These are phyloP conservation scores for Musa beccarii DNA, from an alignment of 176 grass and related monocot species.

Conservation along the genomic window DNA sequence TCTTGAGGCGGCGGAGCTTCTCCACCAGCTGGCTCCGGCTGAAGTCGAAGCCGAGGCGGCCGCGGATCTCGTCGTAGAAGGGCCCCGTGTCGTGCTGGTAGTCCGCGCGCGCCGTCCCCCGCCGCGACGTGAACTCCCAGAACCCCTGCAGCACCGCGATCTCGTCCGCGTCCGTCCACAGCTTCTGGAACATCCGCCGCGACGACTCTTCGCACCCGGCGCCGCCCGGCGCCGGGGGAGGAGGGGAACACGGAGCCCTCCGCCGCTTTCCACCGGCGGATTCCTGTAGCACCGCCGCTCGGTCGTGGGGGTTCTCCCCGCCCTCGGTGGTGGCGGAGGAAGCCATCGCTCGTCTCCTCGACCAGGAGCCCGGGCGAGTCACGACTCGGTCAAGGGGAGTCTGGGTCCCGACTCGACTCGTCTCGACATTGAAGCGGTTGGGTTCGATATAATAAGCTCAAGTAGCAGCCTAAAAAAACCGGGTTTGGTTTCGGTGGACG, in stretches of 20 bases:
- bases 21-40: slow-evolving; percentile 15
- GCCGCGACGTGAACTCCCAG: slow-evolving; percentile 19
- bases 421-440: background rate
- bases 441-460: slow-evolving; percentile 1
- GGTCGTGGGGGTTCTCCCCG: background rate
- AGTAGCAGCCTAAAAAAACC: background rate
- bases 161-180: slow-evolving; percentile 28
- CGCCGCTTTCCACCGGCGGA: background rate
- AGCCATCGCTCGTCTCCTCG: background rate
- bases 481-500: background rate
- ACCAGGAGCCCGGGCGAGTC: background rate
- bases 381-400: background rate
- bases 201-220: background rate
- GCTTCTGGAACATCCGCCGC: slow-evolving; percentile 13
- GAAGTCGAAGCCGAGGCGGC: slow-evolving; percentile 13
- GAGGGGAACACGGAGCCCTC: background rate
- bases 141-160: slow-evolving; percentile 23
- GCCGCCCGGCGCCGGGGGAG: background rate
- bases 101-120: slow-evolving; percentile 20
- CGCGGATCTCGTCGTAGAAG: slow-evolving; percentile 20
- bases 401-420: slow-evolving; percentile 5
- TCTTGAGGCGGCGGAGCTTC: slow-evolving; percentile 21
- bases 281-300: too few species aligned
- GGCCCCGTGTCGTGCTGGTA: slow-evolving; percentile 25
- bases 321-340: slow-evolving; percentile 1